Conservation (phyloP, 2,329 filamentous ascomycete genomes). For the Sordariomycetes sp. region DNA sequence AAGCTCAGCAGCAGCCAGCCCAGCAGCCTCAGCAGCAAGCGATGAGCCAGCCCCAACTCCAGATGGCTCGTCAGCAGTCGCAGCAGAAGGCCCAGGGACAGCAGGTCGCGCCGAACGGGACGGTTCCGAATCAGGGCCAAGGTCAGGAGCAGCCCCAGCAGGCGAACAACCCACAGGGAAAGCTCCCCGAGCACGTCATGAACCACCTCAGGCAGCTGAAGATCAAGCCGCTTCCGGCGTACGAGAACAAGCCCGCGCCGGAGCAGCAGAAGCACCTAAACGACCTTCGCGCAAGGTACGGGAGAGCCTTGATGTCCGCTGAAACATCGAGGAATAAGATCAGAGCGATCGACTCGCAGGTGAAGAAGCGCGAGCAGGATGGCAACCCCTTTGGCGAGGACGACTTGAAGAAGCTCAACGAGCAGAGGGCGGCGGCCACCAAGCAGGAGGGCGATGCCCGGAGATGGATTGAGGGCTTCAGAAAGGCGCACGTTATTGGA, state of each 20-base stretch:
- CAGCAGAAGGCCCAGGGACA: slow-evolving; percentile 1
- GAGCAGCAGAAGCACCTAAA: slow-evolving; percentile 4
- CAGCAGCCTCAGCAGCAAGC: slow-evolving; percentile 3
- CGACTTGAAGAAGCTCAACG: slow-evolving; percentile 4
- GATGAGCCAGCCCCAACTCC: not conserved
- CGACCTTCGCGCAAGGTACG: slow-evolving; percentile 5
- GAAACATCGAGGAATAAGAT: slow-evolving; percentile 5
- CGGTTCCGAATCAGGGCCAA: not conserved
- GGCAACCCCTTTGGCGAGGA: slow-evolving; percentile 6
- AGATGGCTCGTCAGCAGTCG: not conserved
- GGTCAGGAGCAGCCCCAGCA: slow-evolving; percentile 6
- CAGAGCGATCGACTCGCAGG: slow-evolving; percentile 5
- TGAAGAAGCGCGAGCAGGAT: not conserved
- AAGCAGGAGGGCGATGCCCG: slow-evolving; percentile 2
- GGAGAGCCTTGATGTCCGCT: slow-evolving; percentile 3
- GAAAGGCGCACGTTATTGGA: slow-evolving; percentile 2
- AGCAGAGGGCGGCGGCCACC: slow-evolving; percentile 4
- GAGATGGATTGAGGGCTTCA: slow-evolving; percentile 5
- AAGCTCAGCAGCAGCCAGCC: slow-evolving; percentile 12
- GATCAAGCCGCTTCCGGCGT: not conserved
- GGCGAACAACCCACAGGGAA: slow-evolving; percentile 10
- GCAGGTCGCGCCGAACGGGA: no score
- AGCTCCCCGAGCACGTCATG: slow-evolving; percentile 2
- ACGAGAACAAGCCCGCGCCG: slow-evolving; percentile 2
- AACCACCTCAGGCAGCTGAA: slow-evolving; percentile 1